Evolutionary conservation across 352 stramenopile genomes (phyloP).

Genomic region (Pythium utonaiense): DNA sequence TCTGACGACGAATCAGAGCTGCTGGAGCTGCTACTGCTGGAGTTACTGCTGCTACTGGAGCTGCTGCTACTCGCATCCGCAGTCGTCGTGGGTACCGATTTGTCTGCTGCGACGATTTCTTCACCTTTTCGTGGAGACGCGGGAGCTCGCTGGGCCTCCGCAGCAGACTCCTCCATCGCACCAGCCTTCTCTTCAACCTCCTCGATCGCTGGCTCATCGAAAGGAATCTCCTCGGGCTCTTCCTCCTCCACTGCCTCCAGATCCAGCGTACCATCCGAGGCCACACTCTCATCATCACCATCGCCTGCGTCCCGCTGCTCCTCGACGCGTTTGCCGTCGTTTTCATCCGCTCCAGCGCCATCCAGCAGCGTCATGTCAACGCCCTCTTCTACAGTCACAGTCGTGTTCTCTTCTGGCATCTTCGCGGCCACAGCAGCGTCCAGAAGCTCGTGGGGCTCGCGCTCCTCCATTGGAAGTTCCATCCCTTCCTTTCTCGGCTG

Average conservation of each 20-base stretch:
- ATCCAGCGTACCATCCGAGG: slow-evolving; percentile 11
- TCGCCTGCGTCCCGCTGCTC: too few species aligned
- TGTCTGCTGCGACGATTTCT: slow-evolving; percentile 5
- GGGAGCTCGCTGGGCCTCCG: not conserved
- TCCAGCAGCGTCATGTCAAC: not conserved
- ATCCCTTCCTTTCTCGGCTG: not conserved
- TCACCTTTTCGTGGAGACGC: not conserved
- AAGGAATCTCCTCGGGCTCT: not conserved
- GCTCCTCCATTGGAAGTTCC: not conserved
- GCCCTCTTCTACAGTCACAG: not conserved
- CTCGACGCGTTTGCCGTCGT: not conserved
- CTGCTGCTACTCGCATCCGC: slow-evolving; percentile 20
- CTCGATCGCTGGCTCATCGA: not conserved
- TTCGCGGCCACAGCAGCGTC: not conserved
- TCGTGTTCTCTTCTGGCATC: not conserved
- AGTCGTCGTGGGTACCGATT: slow-evolving; percentile 20
- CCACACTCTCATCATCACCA: slow-evolving; percentile 11
- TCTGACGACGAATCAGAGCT: slow-evolving; percentile 15
- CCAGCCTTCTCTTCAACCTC: slow-evolving; percentile 8
- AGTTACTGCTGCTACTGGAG: slow-evolving; percentile 21
- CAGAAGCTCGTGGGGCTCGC: not conserved
- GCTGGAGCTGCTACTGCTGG: slow-evolving; percentile 21
- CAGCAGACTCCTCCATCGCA: not conserved
- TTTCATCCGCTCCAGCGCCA: not conserved
- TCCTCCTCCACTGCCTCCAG: slow-evolving; percentile 3